These are phyloP conservation scores for Articulospora tetracladia DNA, from an alignment of 495 filamentous ascomycete genomes.

Conservation along the genomic window DNA sequence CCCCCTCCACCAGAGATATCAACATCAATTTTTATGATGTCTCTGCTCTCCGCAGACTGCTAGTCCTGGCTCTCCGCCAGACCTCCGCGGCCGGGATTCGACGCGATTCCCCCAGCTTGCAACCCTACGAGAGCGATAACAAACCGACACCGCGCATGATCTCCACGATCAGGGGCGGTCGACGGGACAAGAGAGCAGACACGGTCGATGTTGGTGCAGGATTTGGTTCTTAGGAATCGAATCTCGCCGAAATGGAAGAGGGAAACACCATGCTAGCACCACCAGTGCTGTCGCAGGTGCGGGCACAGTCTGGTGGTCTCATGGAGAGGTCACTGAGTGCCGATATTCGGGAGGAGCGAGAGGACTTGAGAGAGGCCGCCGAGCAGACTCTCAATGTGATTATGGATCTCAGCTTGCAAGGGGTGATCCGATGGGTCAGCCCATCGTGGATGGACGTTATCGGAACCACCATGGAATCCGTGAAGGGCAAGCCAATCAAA, in stretches of 20 bases:
- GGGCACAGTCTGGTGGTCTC: constrained; percentile 37
- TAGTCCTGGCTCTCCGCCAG: constrained; percentile 19
- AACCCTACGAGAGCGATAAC: constrained; percentile 13
- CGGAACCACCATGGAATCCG: constrained; percentile 67
- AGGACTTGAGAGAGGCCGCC: constrained; percentile 90
- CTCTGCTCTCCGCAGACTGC: constrained; percentile 14
- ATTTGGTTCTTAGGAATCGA: constrained; percentile 22
- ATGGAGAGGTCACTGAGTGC: constrained; percentile 53
- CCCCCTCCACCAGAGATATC: constrained; percentile 23
- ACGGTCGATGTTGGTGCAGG: constrained; percentile 22
- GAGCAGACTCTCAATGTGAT: constrained; percentile 97
- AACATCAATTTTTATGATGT: constrained; percentile 28
- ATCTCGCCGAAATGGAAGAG: constrained; percentile 15
- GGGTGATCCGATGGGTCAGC: constrained; percentile 89
- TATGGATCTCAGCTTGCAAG: constrained; percentile 84
- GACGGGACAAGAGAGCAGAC: constrained; percentile 3
- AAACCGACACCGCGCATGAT: constrained; percentile 15
- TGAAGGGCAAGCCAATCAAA: constrained; percentile 73
- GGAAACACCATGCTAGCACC: constrained; percentile 22
- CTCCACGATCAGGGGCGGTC: not conserved
- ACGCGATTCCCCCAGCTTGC: constrained; percentile 7
- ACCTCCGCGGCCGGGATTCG: constrained; percentile 3
- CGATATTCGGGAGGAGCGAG: constrained; percentile 65
- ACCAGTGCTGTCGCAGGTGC: constrained; percentile 33
- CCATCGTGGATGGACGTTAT: constrained; percentile 95